These are phyloP conservation scores for Candida rishiriensis DNA, from an alignment of 805 yeast genomes.

Conservation along the genomic window DNA sequence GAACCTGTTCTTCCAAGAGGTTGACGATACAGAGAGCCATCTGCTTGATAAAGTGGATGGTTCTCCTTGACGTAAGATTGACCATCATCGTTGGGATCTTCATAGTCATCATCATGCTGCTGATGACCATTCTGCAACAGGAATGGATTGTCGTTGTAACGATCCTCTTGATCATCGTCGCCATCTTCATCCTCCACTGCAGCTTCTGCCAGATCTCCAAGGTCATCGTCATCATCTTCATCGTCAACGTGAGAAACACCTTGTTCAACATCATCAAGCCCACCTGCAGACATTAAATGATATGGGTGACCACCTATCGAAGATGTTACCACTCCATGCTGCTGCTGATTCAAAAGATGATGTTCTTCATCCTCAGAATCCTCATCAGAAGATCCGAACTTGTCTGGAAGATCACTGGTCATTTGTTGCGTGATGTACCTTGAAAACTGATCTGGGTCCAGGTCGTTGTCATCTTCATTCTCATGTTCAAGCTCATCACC, in stretches of 20 bases:
- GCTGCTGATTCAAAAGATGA: constrained; percentile 5
- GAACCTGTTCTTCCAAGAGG: constrained; percentile 14
- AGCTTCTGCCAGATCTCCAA: constrained; percentile 63
- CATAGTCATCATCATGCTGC: constrained; percentile 55
- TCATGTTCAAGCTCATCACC: constrained; percentile 12
- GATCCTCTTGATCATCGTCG: constrained; percentile 5
- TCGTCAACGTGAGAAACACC: constrained; percentile 37
- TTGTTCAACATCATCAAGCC: constrained; percentile 55
- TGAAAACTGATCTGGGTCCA: constrained; percentile 52
- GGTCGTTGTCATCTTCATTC: constrained; percentile 24
- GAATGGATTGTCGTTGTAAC: constrained; percentile 29
- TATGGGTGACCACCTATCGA: constrained; percentile 33
- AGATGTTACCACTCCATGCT: constrained; percentile 16
- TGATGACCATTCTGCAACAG: too few species aligned
- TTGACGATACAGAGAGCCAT: constrained; percentile 25
- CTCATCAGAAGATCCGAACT: constrained; percentile 50
- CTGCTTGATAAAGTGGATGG: constrained; percentile 56
- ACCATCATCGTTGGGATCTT: constrained; percentile 80
- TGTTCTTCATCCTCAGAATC: constrained; percentile 49
- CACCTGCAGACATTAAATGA: constrained; percentile 29
- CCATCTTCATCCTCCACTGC: constrained; percentile 51
- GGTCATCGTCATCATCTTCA: constrained; percentile 33
- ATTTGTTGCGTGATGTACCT: constrained; percentile 75
- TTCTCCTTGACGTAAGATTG: constrained; percentile 60
- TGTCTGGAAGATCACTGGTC: constrained; percentile 46